Percentiles rank a stretch among this genome's conserved stretches.
Conservation (phyloP, 2,329 filamentous ascomycete species). For the Cladosporium sp. region DNA sequence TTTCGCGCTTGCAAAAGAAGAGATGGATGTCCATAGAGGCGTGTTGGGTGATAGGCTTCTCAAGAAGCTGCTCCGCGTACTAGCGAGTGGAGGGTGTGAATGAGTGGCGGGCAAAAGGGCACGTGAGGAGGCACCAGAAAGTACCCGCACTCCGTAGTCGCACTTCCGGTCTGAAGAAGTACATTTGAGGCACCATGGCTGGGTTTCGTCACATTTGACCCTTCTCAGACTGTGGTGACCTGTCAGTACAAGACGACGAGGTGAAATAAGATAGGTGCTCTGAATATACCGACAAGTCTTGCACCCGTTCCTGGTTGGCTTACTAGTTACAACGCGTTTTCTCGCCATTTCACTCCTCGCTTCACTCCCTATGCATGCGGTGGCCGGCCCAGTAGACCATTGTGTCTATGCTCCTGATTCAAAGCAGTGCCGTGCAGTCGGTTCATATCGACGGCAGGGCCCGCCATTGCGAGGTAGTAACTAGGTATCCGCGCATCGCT, state of each 20-base stretch:
- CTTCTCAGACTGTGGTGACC: not conserved
- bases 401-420: too few species aligned
- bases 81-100: not conserved
- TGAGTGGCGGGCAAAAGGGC: not conserved
- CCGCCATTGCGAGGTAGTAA: too few species aligned
- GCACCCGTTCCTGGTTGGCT: constrained; percentile 1
- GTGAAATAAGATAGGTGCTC: not conserved
- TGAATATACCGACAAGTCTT: not conserved
- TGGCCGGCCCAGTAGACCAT: too few species aligned
- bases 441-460: too few species aligned
- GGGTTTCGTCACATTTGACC: constrained; percentile 1
- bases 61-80: not conserved
- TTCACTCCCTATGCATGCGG: too few species aligned
- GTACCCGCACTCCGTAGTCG: not conserved
- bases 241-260: not conserved
- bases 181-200: not conserved
- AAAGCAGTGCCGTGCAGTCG: too few species aligned
- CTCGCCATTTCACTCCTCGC: not conserved
- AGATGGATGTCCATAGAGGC: not conserved
- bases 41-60: not conserved
- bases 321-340: constrained; percentile 1
- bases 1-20: not conserved
- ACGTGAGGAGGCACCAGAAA: not conserved
- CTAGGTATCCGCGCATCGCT: too few species aligned
- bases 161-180: not conserved